Conservation (phyloP, 805 yeast species). For the Pichia sporocuriosa region DNA sequence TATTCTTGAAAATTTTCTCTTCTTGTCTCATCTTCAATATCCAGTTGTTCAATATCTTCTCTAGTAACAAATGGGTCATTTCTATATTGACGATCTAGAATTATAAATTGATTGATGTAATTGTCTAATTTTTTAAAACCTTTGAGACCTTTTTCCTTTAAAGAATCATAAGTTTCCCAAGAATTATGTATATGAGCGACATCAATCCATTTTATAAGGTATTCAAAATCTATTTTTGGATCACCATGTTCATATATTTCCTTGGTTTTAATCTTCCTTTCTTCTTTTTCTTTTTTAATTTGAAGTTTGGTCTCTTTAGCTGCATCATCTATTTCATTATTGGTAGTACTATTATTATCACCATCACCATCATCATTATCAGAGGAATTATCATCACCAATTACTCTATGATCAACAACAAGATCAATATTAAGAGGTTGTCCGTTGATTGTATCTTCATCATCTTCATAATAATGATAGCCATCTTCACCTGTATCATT, state of each 20-base stretch:
- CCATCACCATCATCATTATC: slow-evolving; percentile 12
- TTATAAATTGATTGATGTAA: slow-evolving; percentile 72
- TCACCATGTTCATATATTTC: slow-evolving; percentile 25
- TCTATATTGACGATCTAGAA: slow-evolving; percentile 69
- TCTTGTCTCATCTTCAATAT: slow-evolving; percentile 78
- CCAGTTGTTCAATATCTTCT: slow-evolving; percentile 92
- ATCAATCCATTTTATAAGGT: slow-evolving; percentile 77
- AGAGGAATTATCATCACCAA: slow-evolving; percentile 23
- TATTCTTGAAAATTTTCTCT: slow-evolving; percentile 79
- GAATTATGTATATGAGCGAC: slow-evolving; percentile 90
- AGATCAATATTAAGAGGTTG: slow-evolving; percentile 28
- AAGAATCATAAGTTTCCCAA: slow-evolving; percentile 68
- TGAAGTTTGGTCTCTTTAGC: slow-evolving; percentile 17
- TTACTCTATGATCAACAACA: slow-evolving; percentile 50
- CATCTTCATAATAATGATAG: slow-evolving; percentile 23
- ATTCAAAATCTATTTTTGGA: slow-evolving; percentile 54
- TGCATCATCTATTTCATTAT: neutral
- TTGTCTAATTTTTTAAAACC: slow-evolving; percentile 88
- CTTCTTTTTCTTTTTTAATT: slow-evolving; percentile 30
- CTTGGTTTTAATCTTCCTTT: slow-evolving; percentile 19
- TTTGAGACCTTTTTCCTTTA: slow-evolving; percentile 41
- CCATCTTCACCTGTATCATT: slow-evolving; percentile 16
- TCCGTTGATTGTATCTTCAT: slow-evolving; percentile 8
- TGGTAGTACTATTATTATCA: neutral
- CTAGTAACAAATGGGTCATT: slow-evolving; percentile 75